Evolutionary conservation across 345 rosid species (phyloP).

Genomic region (Arabidopsis thaliana): DNA sequence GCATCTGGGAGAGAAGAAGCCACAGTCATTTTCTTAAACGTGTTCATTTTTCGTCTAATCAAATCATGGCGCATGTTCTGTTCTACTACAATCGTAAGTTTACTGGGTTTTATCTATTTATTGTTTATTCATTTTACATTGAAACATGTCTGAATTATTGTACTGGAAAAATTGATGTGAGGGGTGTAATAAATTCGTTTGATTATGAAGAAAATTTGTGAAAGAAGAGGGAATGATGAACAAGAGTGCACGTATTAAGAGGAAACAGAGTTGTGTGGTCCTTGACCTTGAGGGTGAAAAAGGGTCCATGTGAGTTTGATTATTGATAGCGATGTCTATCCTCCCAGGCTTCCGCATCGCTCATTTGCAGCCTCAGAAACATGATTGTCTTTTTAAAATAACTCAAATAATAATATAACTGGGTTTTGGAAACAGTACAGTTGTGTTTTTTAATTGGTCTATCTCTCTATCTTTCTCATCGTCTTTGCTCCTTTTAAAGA

Average conservation of each 20-base stretch:
- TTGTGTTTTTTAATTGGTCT: conserved; percentile 12
- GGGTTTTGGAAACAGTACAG: conserved; percentile 11
- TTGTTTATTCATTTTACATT: neutral
- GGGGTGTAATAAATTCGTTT: conserved; percentile 17
- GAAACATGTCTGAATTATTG: conserved; percentile 33
- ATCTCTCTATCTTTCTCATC: conserved; percentile 7
- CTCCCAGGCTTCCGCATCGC: conserved; percentile 43
- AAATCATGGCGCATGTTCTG: conserved; percentile 30
- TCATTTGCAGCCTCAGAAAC: conserved; percentile 63
- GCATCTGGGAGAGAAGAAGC: conserved; percentile 24
- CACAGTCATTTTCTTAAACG: conserved; percentile 30
- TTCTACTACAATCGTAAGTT: conserved; percentile 33
- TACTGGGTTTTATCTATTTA: neutral
- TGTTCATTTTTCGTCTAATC: conserved; percentile 25
- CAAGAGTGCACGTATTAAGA: conserved; percentile 31
- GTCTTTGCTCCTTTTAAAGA: conserved; percentile 35
- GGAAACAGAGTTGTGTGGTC: conserved; percentile 37
- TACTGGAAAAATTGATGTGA: conserved; percentile 17
- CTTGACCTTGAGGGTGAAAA: neutral
- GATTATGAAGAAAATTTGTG: conserved; percentile 31
- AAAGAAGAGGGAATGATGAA: conserved; percentile 32
- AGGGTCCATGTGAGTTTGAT: conserved; percentile 46
- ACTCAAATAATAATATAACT: conserved; percentile 18
- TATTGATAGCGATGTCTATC: conserved; percentile 54
- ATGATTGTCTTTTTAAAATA: neutral